Evolutionary conservation across 208 protist species (phyloP).

Genomic region (Endotrypanum monterogeii): DNA sequence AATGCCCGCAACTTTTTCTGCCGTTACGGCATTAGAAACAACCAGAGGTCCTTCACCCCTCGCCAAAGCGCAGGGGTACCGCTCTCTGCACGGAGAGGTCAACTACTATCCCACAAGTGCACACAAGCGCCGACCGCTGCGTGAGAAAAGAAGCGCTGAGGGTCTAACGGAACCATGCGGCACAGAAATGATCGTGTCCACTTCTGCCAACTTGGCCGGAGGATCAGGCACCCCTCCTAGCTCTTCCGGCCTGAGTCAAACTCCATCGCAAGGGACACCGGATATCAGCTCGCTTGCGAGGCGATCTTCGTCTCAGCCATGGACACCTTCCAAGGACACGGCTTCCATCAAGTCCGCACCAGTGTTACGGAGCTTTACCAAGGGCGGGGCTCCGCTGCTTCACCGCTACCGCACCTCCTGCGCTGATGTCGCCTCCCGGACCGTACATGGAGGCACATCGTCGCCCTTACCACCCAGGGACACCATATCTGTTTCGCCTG

Average conservation of each 20-base stretch:
- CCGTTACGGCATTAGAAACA: neutral
- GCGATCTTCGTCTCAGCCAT: conserved; percentile 12
- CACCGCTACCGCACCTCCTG: conserved; percentile 39
- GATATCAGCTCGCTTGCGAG: neutral
- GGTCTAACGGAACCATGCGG: neutral
- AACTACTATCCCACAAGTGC: conserved; percentile 52
- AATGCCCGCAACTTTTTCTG: conserved; percentile 4
- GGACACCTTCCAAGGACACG: neutral
- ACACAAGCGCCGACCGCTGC: conserved; percentile 29
- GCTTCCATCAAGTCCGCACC: neutral
- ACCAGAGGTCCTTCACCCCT: neutral
- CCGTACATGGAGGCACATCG: conserved; percentile 12
- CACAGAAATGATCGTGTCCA: neutral
- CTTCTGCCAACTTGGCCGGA: neutral
- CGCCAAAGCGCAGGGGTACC: conserved; percentile 15
- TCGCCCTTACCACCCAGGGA: neutral
- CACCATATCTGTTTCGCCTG: neutral
- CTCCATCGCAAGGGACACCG: conserved; percentile 9
- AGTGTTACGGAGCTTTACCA: neutral
- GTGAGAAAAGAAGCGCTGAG: neutral
- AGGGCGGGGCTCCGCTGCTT: conserved; percentile 25
- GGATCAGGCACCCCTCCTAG: conserved; percentile 8
- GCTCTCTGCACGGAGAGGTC: conserved; percentile 35
- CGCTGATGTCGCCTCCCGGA: neutral
- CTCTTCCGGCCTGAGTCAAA: conserved; percentile 22